Base-by-base conservation (phyloP, 805 yeast species). In the Candida pseudoglaebosa region DNA sequence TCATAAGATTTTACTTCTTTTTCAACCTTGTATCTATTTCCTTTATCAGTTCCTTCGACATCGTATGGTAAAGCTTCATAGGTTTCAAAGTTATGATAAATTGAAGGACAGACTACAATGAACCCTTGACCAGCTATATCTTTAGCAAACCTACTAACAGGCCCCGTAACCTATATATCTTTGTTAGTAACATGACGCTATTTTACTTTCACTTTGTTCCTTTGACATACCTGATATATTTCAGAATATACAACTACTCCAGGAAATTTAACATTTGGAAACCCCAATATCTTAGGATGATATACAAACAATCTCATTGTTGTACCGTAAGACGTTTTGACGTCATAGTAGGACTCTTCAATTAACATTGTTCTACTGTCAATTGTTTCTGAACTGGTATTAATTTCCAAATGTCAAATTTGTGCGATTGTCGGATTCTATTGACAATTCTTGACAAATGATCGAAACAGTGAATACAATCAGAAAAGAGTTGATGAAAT, bases 221-320 rank as follows among this genome's bases (percentile, higher is more conserved):
- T n/a, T n/a, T n/a, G n/a, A 26, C 29, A 26, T 26, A 26, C 91
- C 59, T 85, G 95, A 59, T 84, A 84, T 48, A 84, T 84, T 58
- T 84, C 95, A 39, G 86, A 78, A 61, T 78, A 84, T 12, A 84
- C 86, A 24, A 85, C 60, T 2, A 85, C 93, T 28, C 84, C 95
- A 1, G 95, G 93, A 53, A 84, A 84, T 54, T 78, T 80, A 40
- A 85, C 93, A 28, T 71, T 61, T n/a, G 93, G 91, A 61, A 82
- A 84, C 39, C 80, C 80, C 28, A 80, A 75, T 37, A 84, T 71
- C 47, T 70, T 74, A 10, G 95, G 95, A 37, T 80, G 84, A 58
- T 59, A 84, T 15, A 77, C 71, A 59, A 67, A 80, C 29, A 84
- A 63, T 40, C 93, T 70, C 73, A 84, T 73, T 20, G 78, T 74